Evolutionary conservation across 768 basidiomycete genomes (phyloP).

Genomic region (Lentinula raphanica): DNA sequence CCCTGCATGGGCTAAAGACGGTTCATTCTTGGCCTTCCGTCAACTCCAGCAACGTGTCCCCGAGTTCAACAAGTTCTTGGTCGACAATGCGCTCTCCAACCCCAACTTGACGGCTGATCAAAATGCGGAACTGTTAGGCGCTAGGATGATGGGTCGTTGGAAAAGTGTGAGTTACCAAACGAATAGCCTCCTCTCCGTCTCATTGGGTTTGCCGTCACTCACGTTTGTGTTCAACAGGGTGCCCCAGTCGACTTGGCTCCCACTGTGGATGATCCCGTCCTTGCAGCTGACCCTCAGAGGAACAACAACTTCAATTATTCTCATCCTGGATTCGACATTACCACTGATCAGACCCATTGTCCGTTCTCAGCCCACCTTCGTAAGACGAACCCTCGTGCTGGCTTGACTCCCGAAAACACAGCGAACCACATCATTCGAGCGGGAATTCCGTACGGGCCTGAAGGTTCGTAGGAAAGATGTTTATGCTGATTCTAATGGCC

Average conservation of each 20-base stretch:
- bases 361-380: slow-evolving; percentile 28
- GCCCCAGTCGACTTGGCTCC: slow-evolving; percentile 27
- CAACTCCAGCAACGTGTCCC: slow-evolving; percentile 28
- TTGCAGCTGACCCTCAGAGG: slow-evolving; percentile 13
- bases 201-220: background rate
- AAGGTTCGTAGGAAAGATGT: slow-evolving; percentile 7
- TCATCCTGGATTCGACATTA: slow-evolving; percentile 12
- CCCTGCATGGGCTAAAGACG: slow-evolving; percentile 11
- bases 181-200: background rate
- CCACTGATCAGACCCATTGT: slow-evolving; percentile 21
- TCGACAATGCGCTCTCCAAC: slow-evolving; percentile 15
- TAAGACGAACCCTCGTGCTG: slow-evolving; percentile 24
- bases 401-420: slow-evolving; percentile 10
- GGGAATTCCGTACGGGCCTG: slow-evolving; percentile 10
- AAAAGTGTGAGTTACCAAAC: slow-evolving; percentile 19
- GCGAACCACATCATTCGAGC: slow-evolving; percentile 8
- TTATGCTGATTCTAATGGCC: no score
- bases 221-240: slow-evolving; percentile 15
- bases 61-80: slow-evolving; percentile 24
- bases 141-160: slow-evolving; percentile 30
- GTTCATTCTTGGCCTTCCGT: slow-evolving; percentile 25
- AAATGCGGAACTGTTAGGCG: slow-evolving; percentile 24
- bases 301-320: slow-evolving; percentile 30
- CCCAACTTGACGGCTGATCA: slow-evolving; percentile 14
- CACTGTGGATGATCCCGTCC: slow-evolving; percentile 19